Evolutionary conservation across 352 stramenopile genomes (phyloP), one percentile per base, ranked within the genome.

Genomic region (Globisporangium alternatum): DNA sequence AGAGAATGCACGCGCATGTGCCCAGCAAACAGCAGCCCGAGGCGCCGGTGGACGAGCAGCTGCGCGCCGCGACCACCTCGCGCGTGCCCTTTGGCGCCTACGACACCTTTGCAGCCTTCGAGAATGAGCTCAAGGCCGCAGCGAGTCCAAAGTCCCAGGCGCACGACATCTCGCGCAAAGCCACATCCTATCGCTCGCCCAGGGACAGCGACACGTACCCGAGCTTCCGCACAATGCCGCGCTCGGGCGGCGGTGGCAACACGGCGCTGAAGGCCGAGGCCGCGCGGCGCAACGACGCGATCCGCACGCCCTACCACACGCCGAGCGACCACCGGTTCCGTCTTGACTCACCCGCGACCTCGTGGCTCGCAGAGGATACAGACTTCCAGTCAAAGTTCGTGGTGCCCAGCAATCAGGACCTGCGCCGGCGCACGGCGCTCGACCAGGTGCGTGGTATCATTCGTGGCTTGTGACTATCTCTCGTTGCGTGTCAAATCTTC

Each of bases 311-410:
- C 10, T 91, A 88, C 59, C 62, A 62, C 59, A 60, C 74, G 39
- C 78, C 80, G 19, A 80, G 72, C 43, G 69, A 74, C 22, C 76
- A 87, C 56, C 59, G 67, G 19, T 83, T 87, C 59, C 82, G 80
- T 19, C 47, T 71, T 12, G 54, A 65, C 9, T 68, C 63, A 12
- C 77, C 80, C 25, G 63, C 74, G 1, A 15, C 68, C 39, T 65
- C 66, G 17, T 69, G 56, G 62, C 21, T 58, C 25, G 62, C 70
- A 51, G 59, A 61, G 37, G 37, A 51, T 33, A 44, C 33, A 3
- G 82, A 93, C 58, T 93, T 93, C 63, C 70, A 75, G 47, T 68
- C 82, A 64, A 93, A 91, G 56, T 93, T 93, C 58, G 60, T 55
- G 9, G 30, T 91, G 10, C 71, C 79, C 19, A 88, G 67, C 63